These are phyloP conservation scores for Globisporangium solare DNA, from an alignment of 352 stramenopile species.

Conservation along the genomic window DNA sequence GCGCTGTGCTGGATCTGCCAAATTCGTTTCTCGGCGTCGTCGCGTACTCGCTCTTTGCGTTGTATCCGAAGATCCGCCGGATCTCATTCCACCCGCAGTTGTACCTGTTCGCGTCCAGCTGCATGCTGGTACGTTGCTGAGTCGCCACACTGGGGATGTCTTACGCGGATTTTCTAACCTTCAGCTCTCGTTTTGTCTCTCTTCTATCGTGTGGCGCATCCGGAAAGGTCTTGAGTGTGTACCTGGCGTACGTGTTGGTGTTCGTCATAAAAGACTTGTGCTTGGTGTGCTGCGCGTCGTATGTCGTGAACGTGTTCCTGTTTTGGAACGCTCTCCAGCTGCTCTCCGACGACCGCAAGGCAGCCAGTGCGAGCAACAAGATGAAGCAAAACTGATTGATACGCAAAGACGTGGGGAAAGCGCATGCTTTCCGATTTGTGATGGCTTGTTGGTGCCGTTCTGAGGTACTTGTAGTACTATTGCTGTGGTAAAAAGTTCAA, in stretches of 20 bases:
- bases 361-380: slow-evolving; percentile 13
- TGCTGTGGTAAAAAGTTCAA: no score
- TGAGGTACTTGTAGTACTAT: no score
- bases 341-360: slow-evolving; percentile 18
- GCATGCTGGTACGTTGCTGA: slow-evolving; percentile 23
- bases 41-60: slow-evolving; percentile 37
- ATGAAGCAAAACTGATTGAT: slow-evolving; percentile 7
- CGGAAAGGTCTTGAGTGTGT: slow-evolving; percentile 36
- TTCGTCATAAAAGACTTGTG: slow-evolving; percentile 57
- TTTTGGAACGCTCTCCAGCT: slow-evolving; percentile 42
- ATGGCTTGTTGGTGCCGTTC: no score
- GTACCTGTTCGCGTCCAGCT: slow-evolving; percentile 36
- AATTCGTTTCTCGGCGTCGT: slow-evolving; percentile 39
- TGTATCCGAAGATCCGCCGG: slow-evolving; percentile 36
- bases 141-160: no score
- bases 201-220: no score
- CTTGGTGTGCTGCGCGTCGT: slow-evolving; percentile 50
- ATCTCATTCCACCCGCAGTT: slow-evolving; percentile 39
- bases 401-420: no score
- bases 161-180: no score
- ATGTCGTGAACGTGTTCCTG: slow-evolving; percentile 37
- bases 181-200: no score
- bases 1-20: slow-evolving; percentile 39
- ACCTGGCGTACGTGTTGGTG: slow-evolving; percentile 51
- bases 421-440: no score